Evolutionary conservation across 2,329 filamentous ascomycete genomes (phyloP), one percentile per base, ranked within the genome.

Genomic region (Cladophialophora bantiana): DNA sequence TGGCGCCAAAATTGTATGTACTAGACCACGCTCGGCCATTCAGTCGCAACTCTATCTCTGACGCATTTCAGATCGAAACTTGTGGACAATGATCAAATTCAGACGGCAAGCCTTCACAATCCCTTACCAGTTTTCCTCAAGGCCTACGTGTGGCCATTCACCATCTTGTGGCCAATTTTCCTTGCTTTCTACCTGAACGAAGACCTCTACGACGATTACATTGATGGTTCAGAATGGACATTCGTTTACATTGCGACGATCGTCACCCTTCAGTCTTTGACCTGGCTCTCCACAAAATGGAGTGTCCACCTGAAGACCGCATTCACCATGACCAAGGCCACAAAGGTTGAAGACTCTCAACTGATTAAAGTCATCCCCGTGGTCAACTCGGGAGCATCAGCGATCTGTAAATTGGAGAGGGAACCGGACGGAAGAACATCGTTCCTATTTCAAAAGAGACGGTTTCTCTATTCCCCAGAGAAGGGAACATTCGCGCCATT

Each of bases 201-300:
- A 68, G 90, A 93, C 62, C 88, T 92, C 72, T 99, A 99, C 80
- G 90, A 96, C 72, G 90, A 89, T 77, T 89, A 98, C 82, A 96
- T 99, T 71, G 88, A 91, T 74, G 94, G 90, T n/a, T 89, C 91
- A 73, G 95, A 99, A 84, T 99, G 95, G 94, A 98, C 96, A 0
- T 96, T 97, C 77, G 92, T 99, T 70, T 99, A 92, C 89, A 87
- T 90, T 72, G 94, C 91, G 74, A 86, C 88, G 72, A 97, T 99
- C 77, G 85, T 96, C 78, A 97, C 94, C 10, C 76, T 90, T 64
- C 96, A 99, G 83, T 89, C 92, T 70, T 85, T 99, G 70, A 82
- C 93, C 73, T 99, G 95, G 94, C 86, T 99, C 69, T 94, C 91
- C 82, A 99, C 95, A 55, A 93, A 98, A 82, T 99, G 95, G 95